Evolutionary conservation across 805 yeast species (phyloP), one percentile per base, ranked within the genome.

Genomic region (Sungouiella thailandica): DNA sequence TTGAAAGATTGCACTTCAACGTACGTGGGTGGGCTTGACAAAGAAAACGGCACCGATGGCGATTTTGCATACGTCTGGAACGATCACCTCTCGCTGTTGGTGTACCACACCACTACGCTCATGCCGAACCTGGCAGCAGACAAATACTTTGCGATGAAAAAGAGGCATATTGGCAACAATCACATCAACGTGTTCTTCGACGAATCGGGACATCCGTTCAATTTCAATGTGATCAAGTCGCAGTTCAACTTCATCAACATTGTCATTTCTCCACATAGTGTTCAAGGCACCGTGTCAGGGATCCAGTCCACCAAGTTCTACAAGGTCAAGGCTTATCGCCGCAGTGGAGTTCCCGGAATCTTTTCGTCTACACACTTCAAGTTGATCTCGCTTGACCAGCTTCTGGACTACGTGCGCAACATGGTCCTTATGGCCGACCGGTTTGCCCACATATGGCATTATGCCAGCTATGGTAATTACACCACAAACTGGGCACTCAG

Each of bases 151-250:
- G 70, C 78, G 11, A 52, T 70, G 53, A 87, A 86, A 58, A 87
- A 87, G 57, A 62, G 88, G 35, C 96, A 87, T 53, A 82, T 87
- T 42, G 96, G 96, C 6, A 87, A 87, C 59, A 74, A 86, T 52
- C 80, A 77, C 54, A 93, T 87, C 36, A 83, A 81, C 50, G 76
- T 87, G 16, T 87, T 72, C 53, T 88, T 79, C 62, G 85, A 87
- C 49, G 95, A 87, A 47, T 76, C 87, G 2, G 70, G 67, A 5
- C 55, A 58, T 4, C 74, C 77, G 3, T 84, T 83, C 58, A 76
- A 80, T 40, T 82, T 84, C 62, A 82, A 82, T 47, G 57, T 76
- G 27, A 75, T 86, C 41, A 72, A 74, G 53, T 75, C 87, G 9
- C 95, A 87, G 58, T 87, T 87, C 68, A 86, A 82, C 46, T 86